phyloP scores from a whole-genome alignment of 108 stramenopile genomes.

The Cyclotella sp. region DNA sequence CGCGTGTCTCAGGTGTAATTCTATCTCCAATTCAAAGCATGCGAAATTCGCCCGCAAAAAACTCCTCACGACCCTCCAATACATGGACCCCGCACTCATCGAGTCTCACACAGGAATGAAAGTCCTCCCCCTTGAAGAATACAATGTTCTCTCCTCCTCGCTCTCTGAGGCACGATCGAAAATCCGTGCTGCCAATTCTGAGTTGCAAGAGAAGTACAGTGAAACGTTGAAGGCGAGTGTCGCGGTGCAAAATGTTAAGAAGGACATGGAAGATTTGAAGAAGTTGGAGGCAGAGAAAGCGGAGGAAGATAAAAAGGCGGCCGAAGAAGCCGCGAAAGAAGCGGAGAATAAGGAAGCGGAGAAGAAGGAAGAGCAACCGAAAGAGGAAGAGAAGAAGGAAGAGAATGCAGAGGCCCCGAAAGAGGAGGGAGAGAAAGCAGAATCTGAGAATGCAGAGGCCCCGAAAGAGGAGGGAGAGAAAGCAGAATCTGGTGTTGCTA shows the following conservation, averaged over 20 bases:
- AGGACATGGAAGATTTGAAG: constrained; percentile 37
- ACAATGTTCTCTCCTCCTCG: not conserved
- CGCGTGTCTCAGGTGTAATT: too few species aligned
- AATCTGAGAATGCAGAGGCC: not conserved
- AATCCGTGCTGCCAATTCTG: constrained; percentile 22
- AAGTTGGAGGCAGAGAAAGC: constrained; percentile 16
- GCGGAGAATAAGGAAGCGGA: not conserved
- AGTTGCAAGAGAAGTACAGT: constrained; percentile 24
- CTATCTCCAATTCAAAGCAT: too few species aligned
- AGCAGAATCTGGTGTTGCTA: not conserved
- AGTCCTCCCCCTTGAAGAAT: constrained; percentile 32
- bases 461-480: not conserved
- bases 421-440: not conserved
- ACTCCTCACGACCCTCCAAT: constrained; percentile 35
- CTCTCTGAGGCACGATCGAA: constrained; percentile 16
- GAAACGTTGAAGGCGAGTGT: constrained; percentile 10
- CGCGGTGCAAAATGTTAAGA: constrained; percentile 27
- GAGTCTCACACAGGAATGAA: constrained; percentile 52
- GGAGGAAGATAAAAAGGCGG: constrained; percentile 3
- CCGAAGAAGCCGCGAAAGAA: not conserved
- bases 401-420: not conserved
- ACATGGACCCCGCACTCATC: constrained; percentile 50
- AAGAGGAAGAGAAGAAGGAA: constrained; percentile 8
- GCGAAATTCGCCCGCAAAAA: constrained; percentile 50
- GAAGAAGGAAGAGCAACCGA: not conserved